Base-by-base conservation (phyloP, 2,329 filamentous ascomycete species). In the Cordyceps cateniannulata region DNA sequence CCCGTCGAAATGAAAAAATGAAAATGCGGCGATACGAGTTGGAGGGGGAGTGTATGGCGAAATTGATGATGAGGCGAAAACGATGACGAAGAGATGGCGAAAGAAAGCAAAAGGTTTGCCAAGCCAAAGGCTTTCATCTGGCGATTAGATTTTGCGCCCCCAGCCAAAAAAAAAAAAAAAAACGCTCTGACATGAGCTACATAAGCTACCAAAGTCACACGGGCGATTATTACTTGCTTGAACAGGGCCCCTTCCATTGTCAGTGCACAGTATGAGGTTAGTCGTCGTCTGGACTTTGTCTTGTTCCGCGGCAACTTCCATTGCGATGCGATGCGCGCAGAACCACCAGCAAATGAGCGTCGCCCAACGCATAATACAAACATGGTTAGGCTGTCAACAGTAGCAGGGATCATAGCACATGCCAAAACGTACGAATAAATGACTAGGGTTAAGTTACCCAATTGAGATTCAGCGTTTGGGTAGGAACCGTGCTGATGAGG, bases 41-140 rank as follows among this genome's bases (percentile, higher is more conserved):
- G 52, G 52, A 55, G 40, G 52, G 50, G 52, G 52, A 25, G 52
- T 55, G 52, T 40, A 55, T 45, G 52, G 52, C 38, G 8, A 55
- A 55, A 12, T 20, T 20, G 5, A 53, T 24, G 32, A 53, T 20
- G 35, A 40, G 35, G 35, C 14, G 8, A 49, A 16, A 29, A 9
- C 14, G 7, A n/a, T n/a, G n/a, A n/a, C n/a, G n/a, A n/a, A n/a
- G 7, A 32, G 6, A 29, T 29, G 48, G 12, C 24, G 14, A 8
- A 29, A 29, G 4, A 29, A 8, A n/a, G n/a, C 20, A 24, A 52
- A 40, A 40, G 10, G 35, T n/a, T 35, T 3, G 27, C 9, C n/a
- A 49, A 29, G n/a, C n/a, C 8, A 18, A 16, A 49, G 24, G 9
- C n/a, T n/a, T 32, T 22, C 32, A 22, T 14, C 32, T 16, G 35